Conservation (phyloP, 805 yeast genomes). For the Saccharomycopsis sp. region DNA sequence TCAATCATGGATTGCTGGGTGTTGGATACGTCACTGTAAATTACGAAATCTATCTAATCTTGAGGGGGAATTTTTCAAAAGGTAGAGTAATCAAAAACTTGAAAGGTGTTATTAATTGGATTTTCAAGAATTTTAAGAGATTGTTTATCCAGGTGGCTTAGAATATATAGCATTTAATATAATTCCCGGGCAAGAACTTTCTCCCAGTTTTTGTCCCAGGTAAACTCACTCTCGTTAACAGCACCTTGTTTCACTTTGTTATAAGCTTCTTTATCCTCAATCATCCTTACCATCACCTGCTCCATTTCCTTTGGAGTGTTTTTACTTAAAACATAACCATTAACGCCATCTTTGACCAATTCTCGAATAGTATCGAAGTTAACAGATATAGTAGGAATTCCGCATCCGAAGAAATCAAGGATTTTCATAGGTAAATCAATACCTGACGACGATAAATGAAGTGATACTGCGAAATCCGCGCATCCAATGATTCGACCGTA, state of each 20-base stretch:
- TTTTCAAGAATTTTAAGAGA: conserved; percentile 20
- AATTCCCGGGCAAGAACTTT: too few relatives aligned
- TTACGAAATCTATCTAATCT: conserved; percentile 16
- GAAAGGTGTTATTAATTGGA: conserved; percentile 21
- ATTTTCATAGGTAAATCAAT: conserved; percentile 96
- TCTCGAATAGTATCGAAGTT: conserved; percentile 73
- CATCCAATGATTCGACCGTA: conserved; percentile 69
- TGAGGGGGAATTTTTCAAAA: conserved; percentile 10
- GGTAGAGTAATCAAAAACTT: conserved; percentile 13
- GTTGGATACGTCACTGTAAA: conserved; percentile 16
- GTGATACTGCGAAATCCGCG: conserved; percentile 84
- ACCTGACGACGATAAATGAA: conserved; percentile 90
- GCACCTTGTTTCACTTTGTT: conserved; percentile 60
- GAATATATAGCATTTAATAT: too few relatives aligned
- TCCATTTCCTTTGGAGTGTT: conserved; percentile 36
- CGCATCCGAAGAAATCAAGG: conserved; percentile 93
- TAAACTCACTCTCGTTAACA: conserved; percentile 49
- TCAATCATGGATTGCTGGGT: conserved; percentile 27
- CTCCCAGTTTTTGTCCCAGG: conserved; percentile 78
- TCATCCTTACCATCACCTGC: conserved; percentile 32
- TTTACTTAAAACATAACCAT: conserved; percentile 56
- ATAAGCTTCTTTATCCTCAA: conserved; percentile 30
- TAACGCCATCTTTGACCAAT: conserved; percentile 57
- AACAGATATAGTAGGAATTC: conserved; percentile 81
- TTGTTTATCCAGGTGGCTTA: conserved; percentile 19